phyloP scores from a whole-genome alignment of 2,329 filamentous ascomycete genomes.

The Aspergillus phoenicis region DNA sequence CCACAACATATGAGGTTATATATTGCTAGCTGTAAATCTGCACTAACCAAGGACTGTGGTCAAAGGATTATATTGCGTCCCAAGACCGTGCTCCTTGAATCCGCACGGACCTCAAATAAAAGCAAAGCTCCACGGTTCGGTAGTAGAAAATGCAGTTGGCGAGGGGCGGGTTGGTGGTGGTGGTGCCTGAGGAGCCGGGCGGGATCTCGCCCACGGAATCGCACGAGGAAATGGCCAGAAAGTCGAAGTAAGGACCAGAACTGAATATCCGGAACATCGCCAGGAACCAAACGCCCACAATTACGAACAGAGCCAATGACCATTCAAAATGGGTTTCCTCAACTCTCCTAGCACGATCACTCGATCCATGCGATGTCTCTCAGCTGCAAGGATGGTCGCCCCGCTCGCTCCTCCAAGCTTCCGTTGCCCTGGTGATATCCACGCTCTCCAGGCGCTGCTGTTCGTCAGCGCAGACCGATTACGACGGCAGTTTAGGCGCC shows the following conservation, averaged over 20 bases:
- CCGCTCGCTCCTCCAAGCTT: conserved; percentile 10
- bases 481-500: conserved; percentile 13
- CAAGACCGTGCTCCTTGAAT: too few species aligned
- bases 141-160: too few species aligned
- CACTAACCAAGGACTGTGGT: too few species aligned
- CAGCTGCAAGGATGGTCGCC: conserved; percentile 10
- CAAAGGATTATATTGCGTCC: too few species aligned
- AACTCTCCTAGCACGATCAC: too few species aligned
- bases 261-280: neutral
- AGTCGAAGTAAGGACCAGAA: neutral
- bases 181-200: neutral
- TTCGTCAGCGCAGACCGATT: conserved; percentile 10
- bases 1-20: too few species aligned
- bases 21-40: too few species aligned
- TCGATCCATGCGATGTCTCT: neutral
- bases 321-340: too few species aligned
- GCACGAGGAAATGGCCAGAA: neutral
- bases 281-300: neutral
- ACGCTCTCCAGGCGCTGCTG: conserved; percentile 13
- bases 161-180: too few species aligned
- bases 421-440: conserved; percentile 20
- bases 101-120: too few species aligned
- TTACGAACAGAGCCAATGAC: too few species aligned
- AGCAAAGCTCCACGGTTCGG: too few species aligned
- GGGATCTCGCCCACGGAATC: neutral